phyloP scores from a whole-genome alignment of 108 stramenopile species.

The Asterionellopsis glacialis region DNA sequence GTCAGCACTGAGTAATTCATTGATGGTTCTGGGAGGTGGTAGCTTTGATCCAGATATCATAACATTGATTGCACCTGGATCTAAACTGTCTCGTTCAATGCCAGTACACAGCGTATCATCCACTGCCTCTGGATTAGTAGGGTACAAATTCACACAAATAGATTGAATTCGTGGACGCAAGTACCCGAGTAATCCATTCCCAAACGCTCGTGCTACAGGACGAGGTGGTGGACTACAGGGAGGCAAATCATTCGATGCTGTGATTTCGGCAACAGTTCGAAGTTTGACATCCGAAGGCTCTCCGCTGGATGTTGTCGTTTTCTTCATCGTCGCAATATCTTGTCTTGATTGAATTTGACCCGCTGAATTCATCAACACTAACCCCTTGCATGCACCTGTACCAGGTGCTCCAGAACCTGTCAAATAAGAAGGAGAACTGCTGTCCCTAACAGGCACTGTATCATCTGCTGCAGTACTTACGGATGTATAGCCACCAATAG shows the following conservation, averaged over 20 bases:
- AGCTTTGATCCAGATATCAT: constrained; percentile 52
- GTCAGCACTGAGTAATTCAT: constrained; percentile 32
- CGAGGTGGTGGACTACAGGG: constrained; percentile 35
- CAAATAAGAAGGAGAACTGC: constrained; percentile 5
- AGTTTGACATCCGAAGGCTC: constrained; percentile 4
- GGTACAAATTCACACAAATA: constrained; percentile 51
- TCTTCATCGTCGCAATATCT: constrained; percentile 20
- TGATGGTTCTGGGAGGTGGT: constrained; percentile 37
- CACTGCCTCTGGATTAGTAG: constrained; percentile 44
- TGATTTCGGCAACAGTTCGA: constrained; percentile 26
- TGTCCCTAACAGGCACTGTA: constrained; percentile 11
- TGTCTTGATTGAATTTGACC: constrained; percentile 28
- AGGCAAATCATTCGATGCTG: constrained; percentile 17
- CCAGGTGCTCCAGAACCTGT: constrained; percentile 26
- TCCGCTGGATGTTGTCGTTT: too few relatives aligned
- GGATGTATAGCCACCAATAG: constrained; percentile 67
- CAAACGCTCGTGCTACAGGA: constrained; percentile 26
- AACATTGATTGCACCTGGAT: constrained; percentile 56
- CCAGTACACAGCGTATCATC: constrained; percentile 20
- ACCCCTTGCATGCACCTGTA: constrained; percentile 26
- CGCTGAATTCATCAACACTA: constrained; percentile 42
- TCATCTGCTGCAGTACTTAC: constrained; percentile 53
- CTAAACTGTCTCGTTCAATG: constrained; percentile 46
- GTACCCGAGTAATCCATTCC: constrained; percentile 34
- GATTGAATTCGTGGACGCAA: constrained; percentile 43